These are phyloP conservation scores for Trichophyton simii DNA, from an alignment of 2,329 filamentous ascomycete species.

Conservation along the genomic window DNA sequence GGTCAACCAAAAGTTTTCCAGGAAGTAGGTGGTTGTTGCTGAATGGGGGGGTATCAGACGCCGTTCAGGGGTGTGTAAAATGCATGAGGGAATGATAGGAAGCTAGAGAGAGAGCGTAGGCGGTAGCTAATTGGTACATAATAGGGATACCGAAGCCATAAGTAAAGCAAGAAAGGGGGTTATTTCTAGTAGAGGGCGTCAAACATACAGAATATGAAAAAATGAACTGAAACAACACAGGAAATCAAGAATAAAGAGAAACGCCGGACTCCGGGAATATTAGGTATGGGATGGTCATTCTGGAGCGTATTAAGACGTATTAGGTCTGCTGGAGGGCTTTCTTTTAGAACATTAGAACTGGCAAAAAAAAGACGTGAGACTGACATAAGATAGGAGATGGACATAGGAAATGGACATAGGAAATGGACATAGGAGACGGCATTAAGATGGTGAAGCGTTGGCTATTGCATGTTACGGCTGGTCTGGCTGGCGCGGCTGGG, in stretches of 20 bases:
- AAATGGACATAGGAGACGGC: not conserved
- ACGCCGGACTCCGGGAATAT: not conserved
- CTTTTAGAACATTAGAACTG: not conserved
- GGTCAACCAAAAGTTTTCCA: not conserved
- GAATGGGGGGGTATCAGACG: not conserved
- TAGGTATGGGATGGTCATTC: not conserved
- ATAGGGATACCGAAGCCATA: not conserved
- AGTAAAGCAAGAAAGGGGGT: not conserved
- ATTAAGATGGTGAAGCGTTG: not conserved
- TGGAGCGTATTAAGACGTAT: not conserved
- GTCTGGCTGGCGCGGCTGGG: slow-evolving; percentile 57
- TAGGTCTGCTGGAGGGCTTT: not conserved
- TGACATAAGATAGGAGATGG: not conserved
- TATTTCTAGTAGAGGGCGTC: not conserved
- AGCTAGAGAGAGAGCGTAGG: not conserved
- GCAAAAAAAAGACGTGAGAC: not conserved
- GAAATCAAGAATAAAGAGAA: not conserved
- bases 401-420: not conserved
- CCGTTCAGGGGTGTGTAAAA: not conserved
- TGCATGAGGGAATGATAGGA: not conserved
- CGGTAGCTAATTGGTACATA: not conserved
- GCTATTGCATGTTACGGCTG: slow-evolving; percentile 25
- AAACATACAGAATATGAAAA: not conserved
- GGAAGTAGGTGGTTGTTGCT: not conserved
- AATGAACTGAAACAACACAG: not conserved